Percentiles rank a stretch among this genome's conserved stretches.
Evolutionary conservation across 2,329 filamentous ascomycete genomes (phyloP).

Genomic region (Pleurostoma richardsiae): DNA sequence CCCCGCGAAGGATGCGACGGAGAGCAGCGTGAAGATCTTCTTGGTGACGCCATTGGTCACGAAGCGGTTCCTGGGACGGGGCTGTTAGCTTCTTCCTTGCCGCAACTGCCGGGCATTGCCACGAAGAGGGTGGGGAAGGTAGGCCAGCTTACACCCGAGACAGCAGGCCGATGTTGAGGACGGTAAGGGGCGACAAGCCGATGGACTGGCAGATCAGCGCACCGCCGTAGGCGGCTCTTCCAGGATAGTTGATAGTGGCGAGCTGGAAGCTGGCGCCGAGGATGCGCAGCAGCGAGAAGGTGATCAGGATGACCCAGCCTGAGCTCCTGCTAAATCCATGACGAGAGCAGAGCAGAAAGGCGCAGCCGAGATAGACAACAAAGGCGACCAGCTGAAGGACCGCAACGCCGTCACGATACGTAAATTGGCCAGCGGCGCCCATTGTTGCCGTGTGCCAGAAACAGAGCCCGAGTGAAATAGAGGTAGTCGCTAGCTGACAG

Average conservation of each 20-base stretch:
- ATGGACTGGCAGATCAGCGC: slow-evolving; percentile 20
- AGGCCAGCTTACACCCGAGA: slow-evolving; percentile 17
- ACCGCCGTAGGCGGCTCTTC: slow-evolving; percentile 12
- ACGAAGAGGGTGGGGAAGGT: too few species aligned
- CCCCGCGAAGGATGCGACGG: slow-evolving; percentile 5
- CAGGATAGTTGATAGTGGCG: slow-evolving; percentile 13
- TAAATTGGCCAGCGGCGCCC: slow-evolving; percentile 4
- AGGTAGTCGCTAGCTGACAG: too few species aligned
- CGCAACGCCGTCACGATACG: slow-evolving; percentile 20
- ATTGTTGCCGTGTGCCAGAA: too few species aligned
- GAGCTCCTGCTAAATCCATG: slow-evolving; percentile 19
- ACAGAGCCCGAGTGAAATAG: too few species aligned
- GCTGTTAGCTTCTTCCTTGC: neutral
- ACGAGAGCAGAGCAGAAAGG: slow-evolving; percentile 18
- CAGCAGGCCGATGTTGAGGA: slow-evolving; percentile 19
- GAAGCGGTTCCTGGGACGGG: slow-evolving; percentile 10
- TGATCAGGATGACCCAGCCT: slow-evolving; percentile 19
- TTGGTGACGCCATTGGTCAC: slow-evolving; percentile 11
- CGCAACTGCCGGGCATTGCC: too few species aligned
- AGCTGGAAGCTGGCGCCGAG: slow-evolving; percentile 18
- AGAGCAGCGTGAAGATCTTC: slow-evolving; percentile 5
- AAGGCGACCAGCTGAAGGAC: slow-evolving; percentile 22
- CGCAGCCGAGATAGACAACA: slow-evolving; percentile 16
- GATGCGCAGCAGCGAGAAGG: slow-evolving; percentile 21
- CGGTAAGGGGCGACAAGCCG: slow-evolving; percentile 19